Base-by-base conservation (phyloP, 2,329 filamentous ascomycete species). In the Aschersonia sp. region DNA sequence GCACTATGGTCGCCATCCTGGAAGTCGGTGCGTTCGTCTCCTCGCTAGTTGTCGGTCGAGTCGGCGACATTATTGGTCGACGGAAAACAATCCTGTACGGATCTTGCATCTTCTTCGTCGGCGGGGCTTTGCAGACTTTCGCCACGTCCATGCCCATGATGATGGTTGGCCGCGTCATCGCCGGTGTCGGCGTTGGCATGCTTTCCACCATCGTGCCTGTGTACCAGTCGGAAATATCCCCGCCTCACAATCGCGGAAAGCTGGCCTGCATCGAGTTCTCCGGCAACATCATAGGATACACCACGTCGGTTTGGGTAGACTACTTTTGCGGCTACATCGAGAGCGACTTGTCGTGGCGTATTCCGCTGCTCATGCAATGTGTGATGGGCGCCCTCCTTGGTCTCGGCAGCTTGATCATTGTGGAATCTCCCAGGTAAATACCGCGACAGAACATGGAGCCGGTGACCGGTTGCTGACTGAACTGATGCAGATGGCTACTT, bases 241-340 rank as follows among this genome's bases (percentile, higher is more conserved):
- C 92, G 45, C 88, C 92, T 5, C 92, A 98, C 61, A 97, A 95
- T 65, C 78, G 92, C 58, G 92, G 92, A 53, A 94, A 92, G 67
- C 74, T 98, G 51, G 92, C 90, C 30, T 97, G 92, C 64, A 97
- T 98, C 55, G 92, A 98, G 64, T 98, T 97, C 60, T 90, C 90
- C 0, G 92, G 92, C 47, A 98, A 98, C 66, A 94, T 98, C 53
- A 83, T 87, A 51, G 92, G 92, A 32, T 98, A 98, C 62, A 84
- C 90, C 47, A 88, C 87, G 47, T 97, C 90, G 56, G 90, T 97
- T 29, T 98, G 92, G 92, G 90, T 97, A 31, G 92, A 98, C 65
- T 98, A 97, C 66, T 90, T 92, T 58, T 95, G 89, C 66, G 92
- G 86, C 49, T 95, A 75, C 61, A 97, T 98, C 60, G 66, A 87